Evolutionary conservation across 2,329 filamentous ascomycete species (phyloP).

Genomic region (Aspergillus cejpii): DNA sequence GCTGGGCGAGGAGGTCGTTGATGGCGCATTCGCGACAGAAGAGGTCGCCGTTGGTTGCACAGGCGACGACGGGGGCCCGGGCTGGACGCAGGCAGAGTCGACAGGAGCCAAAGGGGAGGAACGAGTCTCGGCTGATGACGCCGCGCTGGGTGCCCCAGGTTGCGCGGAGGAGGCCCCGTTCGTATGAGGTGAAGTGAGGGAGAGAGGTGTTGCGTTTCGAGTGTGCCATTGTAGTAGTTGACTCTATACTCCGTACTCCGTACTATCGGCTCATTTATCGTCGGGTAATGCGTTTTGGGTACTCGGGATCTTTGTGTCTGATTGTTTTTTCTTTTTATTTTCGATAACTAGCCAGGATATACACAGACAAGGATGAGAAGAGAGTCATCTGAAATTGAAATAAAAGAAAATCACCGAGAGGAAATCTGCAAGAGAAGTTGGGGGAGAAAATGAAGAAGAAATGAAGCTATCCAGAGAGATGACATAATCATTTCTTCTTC

Average conservation of each 20-base stretch:
- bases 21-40: conserved; percentile 95
- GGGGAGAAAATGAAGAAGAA: not conserved
- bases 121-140: conserved; percentile 83
- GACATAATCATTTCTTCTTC: conserved; percentile 9
- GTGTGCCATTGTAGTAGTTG: conserved; percentile 35
- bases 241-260: not conserved
- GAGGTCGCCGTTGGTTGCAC: conserved; percentile 68
- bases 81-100: conserved; percentile 77
- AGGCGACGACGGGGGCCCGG: conserved; percentile 78
- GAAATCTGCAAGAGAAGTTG: too few species aligned
- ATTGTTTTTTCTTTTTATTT: not conserved
- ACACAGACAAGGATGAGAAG: not conserved
- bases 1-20: conserved; percentile 81
- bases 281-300: not conserved
- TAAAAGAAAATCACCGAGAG: not conserved
- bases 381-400: not conserved
- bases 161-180: conserved; percentile 72
- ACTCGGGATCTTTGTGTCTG: too few species aligned
- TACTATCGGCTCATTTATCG: not conserved
- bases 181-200: conserved; percentile 88
- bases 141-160: conserved; percentile 77
- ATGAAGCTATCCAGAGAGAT: conserved; percentile 2
- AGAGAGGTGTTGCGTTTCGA: conserved; percentile 83
- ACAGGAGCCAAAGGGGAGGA: conserved; percentile 85
- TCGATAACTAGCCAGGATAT: not conserved